Evolutionary conservation across 371 early-diverging fungal species (phyloP), one percentile per base, ranked within the genome.

Genomic region (Zychaea mexicana): DNA sequence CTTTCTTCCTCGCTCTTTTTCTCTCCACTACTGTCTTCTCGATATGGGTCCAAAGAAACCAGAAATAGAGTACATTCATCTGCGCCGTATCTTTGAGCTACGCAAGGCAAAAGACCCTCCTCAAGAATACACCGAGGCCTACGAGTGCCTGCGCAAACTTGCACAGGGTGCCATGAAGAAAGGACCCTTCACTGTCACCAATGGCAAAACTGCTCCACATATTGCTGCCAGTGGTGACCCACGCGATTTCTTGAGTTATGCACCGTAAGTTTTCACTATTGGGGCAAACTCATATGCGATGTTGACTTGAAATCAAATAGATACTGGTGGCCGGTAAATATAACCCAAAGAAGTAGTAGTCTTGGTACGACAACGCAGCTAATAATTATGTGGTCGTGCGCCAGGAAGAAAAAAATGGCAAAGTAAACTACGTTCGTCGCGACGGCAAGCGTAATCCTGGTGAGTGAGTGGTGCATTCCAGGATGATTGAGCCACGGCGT

Each of bases 371-470:
- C 49, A 30, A 6, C 15, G 1, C 3, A n/a, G 26, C 19, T 64
- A 32, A 56, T 54, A 54, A 22, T 0, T 26, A 32, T 21, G 2
- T 32, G 9, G 22, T 26, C 31, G 22, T 46, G n/a, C n/a, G n/a
- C 13, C 2, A 28, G 31, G n/a, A 58, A 36, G 45, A 61, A 2
- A 58, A 69, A 13, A 22, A 47, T 2, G 49, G 49, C 4, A 36
- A 70, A 7, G 57, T 46, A 9, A 68, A 56, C 55, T 79, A 74
- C 66, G 60, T 77, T 2, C 61, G 75, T 52, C 70, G 60, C 54
- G 80, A 79, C 59, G 80, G 80, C 12, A 70, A 77, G 61, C 61
- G 75, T 46, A 77, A 77, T 54, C 80, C 80, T 64, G 78, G 78
- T 73, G 60, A 52, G 47, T 5, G 33, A 52, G 31, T 12, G n/a